phyloP scores from a whole-genome alignment of 2,329 filamentous ascomycete genomes.

The Aaosphaeria arxii region DNA sequence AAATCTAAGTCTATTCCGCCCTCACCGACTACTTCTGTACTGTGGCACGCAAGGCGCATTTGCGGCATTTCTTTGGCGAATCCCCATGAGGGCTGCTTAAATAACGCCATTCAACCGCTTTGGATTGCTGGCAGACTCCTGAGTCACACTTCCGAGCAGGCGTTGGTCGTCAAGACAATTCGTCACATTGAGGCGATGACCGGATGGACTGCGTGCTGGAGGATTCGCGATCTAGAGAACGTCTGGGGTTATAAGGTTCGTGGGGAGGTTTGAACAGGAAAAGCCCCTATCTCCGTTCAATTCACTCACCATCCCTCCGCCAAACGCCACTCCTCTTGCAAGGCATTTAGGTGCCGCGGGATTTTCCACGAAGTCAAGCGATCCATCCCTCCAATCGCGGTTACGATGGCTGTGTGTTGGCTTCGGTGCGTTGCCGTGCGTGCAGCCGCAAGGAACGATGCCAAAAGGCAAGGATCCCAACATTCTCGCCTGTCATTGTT shows the following conservation, averaged over 20 bases:
- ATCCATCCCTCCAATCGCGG: constrained; percentile 38
- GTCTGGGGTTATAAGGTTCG: constrained; percentile 25
- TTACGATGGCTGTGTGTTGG: constrained; percentile 45
- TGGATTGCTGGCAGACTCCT: constrained; percentile 56
- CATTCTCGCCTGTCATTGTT: constrained; percentile 45
- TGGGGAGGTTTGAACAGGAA: constrained; percentile 3
- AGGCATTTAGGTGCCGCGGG: constrained; percentile 8
- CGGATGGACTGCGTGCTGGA: constrained; percentile 54
- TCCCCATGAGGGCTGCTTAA: constrained; percentile 54
- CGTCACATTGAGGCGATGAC: constrained; percentile 51
- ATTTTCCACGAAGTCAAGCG: constrained; percentile 44
- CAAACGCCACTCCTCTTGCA: constrained; percentile 17
- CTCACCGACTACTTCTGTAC: constrained; percentile 38
- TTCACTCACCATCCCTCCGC: constrained; percentile 15
- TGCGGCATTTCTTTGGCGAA: constrained; percentile 58
- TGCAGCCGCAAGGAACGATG: constrained; percentile 46
- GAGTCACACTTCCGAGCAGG: constrained; percentile 48
- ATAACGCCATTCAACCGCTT: constrained; percentile 57
- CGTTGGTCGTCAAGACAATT: constrained; percentile 42
- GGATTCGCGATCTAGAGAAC: constrained; percentile 51
- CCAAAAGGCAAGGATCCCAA: constrained; percentile 51
- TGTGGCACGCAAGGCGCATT: constrained; percentile 57
- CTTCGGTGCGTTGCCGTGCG: constrained; percentile 48
- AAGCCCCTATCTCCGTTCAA: neutral
- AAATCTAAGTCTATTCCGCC: constrained; percentile 21